These are phyloP conservation scores for Combretum micranthum DNA, from an alignment of 345 rosid genomes.

Conservation along the genomic window DNA sequence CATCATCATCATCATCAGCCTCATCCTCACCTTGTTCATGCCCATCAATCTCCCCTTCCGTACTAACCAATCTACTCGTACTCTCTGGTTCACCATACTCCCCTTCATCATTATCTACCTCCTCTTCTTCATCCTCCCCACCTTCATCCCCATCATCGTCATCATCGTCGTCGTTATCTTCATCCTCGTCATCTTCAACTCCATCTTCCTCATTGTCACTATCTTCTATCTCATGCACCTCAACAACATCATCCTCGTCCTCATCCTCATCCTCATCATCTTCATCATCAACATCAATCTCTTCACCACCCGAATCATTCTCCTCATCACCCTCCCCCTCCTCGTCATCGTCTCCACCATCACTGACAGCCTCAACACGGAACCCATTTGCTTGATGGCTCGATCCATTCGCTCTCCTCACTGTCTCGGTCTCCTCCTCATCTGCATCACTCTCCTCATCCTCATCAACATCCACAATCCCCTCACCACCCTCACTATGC, in stretches of 20 bases:
- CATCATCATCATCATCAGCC: conserved; percentile 49
- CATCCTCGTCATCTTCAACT: conserved; percentile 41
- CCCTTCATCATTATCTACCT: conserved; percentile 49
- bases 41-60: conserved; percentile 71
- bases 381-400: conserved; percentile 37
- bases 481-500: conserved; percentile 40
- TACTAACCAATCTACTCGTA: conserved; percentile 33
- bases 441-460: conserved; percentile 73
- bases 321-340: conserved; percentile 42
- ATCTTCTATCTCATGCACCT: conserved; percentile 25
- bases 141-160: conserved; percentile 20
- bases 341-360: conserved; percentile 32
- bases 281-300: conserved; percentile 36
- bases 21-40: conserved; percentile 74
- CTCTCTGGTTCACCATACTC: conserved; percentile 35
- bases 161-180: conserved; percentile 24
- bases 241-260: conserved; percentile 41
- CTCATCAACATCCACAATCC: conserved; percentile 51
- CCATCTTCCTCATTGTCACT: conserved; percentile 36
- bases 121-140: conserved; percentile 45
- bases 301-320: conserved; percentile 29
- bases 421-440: conserved; percentile 50
- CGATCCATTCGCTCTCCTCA: conserved; percentile 22
- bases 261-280: conserved; percentile 38
- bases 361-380: conserved; percentile 21